Conservation (phyloP, 768 basidiomycete species). For the Pulveroboletus sp. region DNA sequence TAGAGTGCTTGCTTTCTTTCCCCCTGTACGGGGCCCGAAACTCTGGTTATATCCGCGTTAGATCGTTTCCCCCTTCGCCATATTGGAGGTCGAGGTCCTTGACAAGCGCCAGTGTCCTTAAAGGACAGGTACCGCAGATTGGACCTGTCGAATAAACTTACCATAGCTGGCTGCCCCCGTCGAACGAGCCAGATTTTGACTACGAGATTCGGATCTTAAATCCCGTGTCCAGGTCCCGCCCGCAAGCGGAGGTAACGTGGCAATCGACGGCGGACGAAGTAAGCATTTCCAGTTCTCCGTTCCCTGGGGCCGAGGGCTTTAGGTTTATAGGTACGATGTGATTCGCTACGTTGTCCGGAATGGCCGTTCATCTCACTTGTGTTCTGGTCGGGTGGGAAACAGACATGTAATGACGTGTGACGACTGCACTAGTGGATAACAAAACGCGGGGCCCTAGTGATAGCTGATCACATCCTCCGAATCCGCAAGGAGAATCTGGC, state of each 20-base stretch:
- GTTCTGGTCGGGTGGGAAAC: conserved; percentile 8
- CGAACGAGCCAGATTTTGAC: conserved; percentile 28
- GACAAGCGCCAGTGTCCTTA: too few species aligned
- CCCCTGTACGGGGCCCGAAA: neutral
- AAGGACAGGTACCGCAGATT: conserved; percentile 1
- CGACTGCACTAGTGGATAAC: neutral
- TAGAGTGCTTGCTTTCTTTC: conserved; percentile 6
- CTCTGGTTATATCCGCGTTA: neutral
- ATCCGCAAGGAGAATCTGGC: neutral
- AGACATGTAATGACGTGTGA: neutral
- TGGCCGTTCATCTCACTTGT: neutral
- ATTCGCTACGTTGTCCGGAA: conserved; percentile 6
- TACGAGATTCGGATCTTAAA: conserved; percentile 16
- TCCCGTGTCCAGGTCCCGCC: conserved; percentile 9
- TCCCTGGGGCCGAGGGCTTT: conserved; percentile 30
- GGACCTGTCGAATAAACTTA: conserved; percentile 7
- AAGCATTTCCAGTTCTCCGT: neutral
- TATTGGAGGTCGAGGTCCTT: too few species aligned
- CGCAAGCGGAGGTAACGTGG: conserved; percentile 25
- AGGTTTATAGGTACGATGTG: conserved; percentile 8
- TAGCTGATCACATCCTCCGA: neutral
- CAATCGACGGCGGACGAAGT: conserved; percentile 16
- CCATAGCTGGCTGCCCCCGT: conserved; percentile 2
- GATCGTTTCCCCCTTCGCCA: conserved; percentile 5
- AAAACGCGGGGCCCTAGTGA: neutral